Evolutionary conservation across 2,329 filamentous ascomycete genomes (phyloP).

Genomic region (Gliomastix tumulicola): DNA sequence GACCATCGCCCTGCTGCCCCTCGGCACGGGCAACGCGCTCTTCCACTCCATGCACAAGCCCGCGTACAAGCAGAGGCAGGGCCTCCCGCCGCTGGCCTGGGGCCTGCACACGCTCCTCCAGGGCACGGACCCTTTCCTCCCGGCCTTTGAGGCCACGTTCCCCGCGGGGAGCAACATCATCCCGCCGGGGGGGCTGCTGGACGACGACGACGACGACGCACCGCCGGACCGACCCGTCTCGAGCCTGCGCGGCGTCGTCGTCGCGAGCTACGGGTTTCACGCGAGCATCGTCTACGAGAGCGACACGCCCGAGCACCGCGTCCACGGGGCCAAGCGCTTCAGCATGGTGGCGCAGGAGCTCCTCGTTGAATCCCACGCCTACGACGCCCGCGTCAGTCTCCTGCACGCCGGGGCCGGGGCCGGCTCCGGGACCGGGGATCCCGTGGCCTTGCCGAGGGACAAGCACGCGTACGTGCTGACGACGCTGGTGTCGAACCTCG

Average conservation of each 20-base stretch:
- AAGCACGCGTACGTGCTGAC: constrained; percentile 71
- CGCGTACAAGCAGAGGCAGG: constrained; percentile 31
- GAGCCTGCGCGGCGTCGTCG: constrained; percentile 66
- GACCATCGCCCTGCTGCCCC: constrained; percentile 46
- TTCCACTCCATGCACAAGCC: constrained; percentile 57
- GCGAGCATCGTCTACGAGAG: constrained; percentile 85
- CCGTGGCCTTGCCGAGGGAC: constrained; percentile 23
- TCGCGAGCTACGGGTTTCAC: constrained; percentile 86
- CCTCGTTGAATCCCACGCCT: constrained; percentile 47
- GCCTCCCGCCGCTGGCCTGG: constrained; percentile 35
- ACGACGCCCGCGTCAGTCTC: constrained; percentile 33
- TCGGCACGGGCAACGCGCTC: constrained; percentile 60
- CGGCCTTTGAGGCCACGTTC: constrained; percentile 56
- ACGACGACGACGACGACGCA: constrained; percentile 4
- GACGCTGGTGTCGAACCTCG: constrained; percentile 73
- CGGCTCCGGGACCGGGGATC: too few relatives aligned
- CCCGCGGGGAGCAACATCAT: constrained; percentile 47
- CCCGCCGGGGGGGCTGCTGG: constrained; percentile 22
- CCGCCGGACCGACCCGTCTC: constrained; percentile 16
- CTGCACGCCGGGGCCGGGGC: constrained; percentile 6
- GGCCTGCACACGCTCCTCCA: constrained; percentile 51
- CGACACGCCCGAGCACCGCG: constrained; percentile 75
- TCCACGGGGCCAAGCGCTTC: constrained; percentile 72
- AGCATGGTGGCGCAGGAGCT: constrained; percentile 76
- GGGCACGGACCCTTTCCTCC: constrained; percentile 48